Conservation (phyloP, 202 grass and related monocot species). For the Elaeis oleifera region DNA sequence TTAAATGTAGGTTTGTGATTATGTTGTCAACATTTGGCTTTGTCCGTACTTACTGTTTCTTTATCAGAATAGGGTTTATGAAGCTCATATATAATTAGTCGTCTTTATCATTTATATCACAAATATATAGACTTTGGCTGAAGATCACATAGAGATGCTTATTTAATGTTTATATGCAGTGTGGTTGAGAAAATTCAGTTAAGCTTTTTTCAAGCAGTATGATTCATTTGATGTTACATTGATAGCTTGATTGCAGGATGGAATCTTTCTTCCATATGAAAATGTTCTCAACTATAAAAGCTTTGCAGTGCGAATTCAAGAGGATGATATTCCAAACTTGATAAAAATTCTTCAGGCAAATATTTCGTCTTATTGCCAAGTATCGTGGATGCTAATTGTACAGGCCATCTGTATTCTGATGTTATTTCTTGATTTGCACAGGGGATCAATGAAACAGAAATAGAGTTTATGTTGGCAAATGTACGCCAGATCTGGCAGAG, state of each 20-base stretch:
- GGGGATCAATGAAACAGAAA: conserved; percentile 61
- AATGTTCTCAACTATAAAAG: conserved; percentile 86
- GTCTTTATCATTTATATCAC: too few relatives aligned
- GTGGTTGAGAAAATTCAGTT: too few relatives aligned
- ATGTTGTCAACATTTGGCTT: too few relatives aligned
- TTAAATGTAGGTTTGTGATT: too few relatives aligned
- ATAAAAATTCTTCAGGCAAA: conserved; percentile 56
- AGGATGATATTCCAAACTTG: conserved; percentile 83
- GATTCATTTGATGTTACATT: neutral
- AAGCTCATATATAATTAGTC: too few relatives aligned
- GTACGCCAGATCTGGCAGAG: conserved; percentile 76
- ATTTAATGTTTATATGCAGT: too few relatives aligned
- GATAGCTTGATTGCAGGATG: conserved; percentile 59
- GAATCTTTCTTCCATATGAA: conserved; percentile 85
- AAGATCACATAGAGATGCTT: too few relatives aligned
- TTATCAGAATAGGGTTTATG: too few relatives aligned
- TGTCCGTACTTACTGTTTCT: too few relatives aligned
- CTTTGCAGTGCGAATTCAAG: conserved; percentile 71
- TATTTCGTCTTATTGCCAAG: conserved; percentile 13
- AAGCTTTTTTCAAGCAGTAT: too few relatives aligned
- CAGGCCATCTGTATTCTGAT: conserved; percentile 16
- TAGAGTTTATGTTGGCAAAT: conserved; percentile 88
- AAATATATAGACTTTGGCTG: too few relatives aligned
- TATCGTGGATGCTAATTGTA: conserved; percentile 10
- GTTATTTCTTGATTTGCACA: conserved; percentile 20